Evolutionary conservation across 2,329 filamentous ascomycete genomes (phyloP).

Genomic region (Colletotrichum melonis): DNA sequence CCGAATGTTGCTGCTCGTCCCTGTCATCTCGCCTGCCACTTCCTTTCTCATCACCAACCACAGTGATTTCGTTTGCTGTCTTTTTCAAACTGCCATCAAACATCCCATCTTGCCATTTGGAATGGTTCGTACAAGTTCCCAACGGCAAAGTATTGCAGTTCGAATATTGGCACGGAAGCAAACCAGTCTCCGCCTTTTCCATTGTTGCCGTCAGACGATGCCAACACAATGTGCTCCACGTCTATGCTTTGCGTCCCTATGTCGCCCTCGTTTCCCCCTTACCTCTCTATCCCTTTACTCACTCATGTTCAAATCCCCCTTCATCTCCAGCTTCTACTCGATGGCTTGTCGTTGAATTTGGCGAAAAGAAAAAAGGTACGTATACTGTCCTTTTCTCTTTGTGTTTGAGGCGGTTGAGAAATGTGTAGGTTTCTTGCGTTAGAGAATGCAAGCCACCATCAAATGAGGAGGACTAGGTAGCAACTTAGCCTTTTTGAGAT

Average conservation of each 20-base stretch:
- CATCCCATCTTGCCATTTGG: background rate
- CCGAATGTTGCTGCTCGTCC: background rate
- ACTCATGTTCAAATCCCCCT: background rate
- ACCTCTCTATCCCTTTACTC: background rate
- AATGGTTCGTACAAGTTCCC: background rate
- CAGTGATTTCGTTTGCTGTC: background rate
- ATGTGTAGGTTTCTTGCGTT: background rate
- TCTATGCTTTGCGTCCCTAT: background rate
- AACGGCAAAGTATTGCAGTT: background rate
- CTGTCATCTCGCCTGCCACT: background rate
- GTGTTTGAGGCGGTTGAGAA: background rate
- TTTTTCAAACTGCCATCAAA: background rate
- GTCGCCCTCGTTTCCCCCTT: background rate
- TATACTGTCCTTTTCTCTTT: background rate
- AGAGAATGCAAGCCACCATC: background rate
- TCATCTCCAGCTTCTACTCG: background rate
- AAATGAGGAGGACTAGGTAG: background rate
- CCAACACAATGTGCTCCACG: background rate
- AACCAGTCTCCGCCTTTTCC: too few relatives aligned
- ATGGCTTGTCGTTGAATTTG: background rate
- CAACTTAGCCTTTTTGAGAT: background rate
- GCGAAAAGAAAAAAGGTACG: background rate
- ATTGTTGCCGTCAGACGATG: too few relatives aligned
- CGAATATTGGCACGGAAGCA: too few relatives aligned
- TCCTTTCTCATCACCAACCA: background rate